Conservation (phyloP, 495 filamentous ascomycete genomes). For the Aspergillus ellipticus region DNA sequence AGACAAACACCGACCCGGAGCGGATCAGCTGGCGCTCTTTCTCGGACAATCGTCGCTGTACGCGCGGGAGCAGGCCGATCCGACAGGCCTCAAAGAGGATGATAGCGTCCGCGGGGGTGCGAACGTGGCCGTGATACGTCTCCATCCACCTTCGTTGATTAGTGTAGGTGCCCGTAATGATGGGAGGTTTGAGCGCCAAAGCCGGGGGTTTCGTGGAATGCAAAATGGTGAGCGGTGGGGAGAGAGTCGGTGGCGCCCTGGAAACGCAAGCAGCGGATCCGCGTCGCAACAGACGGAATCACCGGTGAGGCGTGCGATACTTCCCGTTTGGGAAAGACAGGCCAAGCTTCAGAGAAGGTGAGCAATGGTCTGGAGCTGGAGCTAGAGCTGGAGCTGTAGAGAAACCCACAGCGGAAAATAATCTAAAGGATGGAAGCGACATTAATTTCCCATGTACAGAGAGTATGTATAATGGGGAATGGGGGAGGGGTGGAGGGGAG, state of each 20-base stretch:
- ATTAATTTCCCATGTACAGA: conserved; percentile 4
- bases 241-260: neutral
- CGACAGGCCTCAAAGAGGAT: conserved; percentile 96
- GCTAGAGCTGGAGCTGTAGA: neutral
- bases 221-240: conserved; percentile 12
- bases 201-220: conserved; percentile 10
- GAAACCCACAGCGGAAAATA: neutral
- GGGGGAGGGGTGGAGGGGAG: neutral
- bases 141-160: conserved; percentile 64
- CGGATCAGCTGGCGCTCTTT: conserved; percentile 94
- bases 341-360: neutral
- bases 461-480: neutral
- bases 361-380: neutral
- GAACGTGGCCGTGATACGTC: conserved; percentile 90
- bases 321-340: conserved; percentile 11
- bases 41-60: conserved; percentile 90
- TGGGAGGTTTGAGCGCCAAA: conserved; percentile 29
- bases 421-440: neutral
- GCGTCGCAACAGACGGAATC: neutral
- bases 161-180: conserved; percentile 25
- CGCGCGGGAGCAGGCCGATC: conserved; percentile 81
- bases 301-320: conserved; percentile 5
- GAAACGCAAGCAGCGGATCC: neutral
- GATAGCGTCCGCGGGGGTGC: conserved; percentile 91
- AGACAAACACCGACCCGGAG: conserved; percentile 96